Conservation (phyloP, 495 filamentous ascomycete genomes). For the Tuber brumale region DNA sequence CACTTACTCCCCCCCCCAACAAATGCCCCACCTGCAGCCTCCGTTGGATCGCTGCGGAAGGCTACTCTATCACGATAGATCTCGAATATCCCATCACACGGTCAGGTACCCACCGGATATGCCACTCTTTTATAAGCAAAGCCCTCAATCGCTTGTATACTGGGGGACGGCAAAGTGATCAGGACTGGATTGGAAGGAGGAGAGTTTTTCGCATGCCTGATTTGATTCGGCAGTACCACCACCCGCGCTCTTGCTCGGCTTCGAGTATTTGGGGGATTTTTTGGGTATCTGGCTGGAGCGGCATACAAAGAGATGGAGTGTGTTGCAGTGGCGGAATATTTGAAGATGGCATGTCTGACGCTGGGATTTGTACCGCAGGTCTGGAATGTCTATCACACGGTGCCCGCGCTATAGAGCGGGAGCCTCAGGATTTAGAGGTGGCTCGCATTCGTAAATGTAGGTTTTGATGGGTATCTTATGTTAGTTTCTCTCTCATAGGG, state of each 20-base stretch:
- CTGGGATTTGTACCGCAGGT: background rate
- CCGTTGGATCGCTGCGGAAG: background rate
- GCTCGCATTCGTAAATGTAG: background rate
- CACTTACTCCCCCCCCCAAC: background rate
- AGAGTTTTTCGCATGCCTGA: background rate
- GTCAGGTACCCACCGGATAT: background rate
- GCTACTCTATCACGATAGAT: background rate
- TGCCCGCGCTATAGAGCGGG: background rate
- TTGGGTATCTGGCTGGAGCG: background rate
- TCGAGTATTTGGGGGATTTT: background rate
- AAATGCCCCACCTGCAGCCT: background rate
- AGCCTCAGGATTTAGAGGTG: background rate
- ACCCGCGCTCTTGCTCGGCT: background rate
- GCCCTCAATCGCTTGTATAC: background rate
- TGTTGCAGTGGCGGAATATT: background rate
- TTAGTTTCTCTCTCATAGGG: background rate
- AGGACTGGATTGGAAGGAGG: background rate
- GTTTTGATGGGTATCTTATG: background rate
- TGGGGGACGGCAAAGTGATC: background rate
- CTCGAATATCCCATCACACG: background rate
- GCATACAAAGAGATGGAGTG: background rate
- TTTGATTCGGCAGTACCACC: background rate
- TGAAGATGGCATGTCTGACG: background rate
- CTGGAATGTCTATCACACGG: background rate
- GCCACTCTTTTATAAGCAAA: background rate